phyloP scores from a whole-genome alignment of 1,284 basidiomycete genomes.

The Tilletia horrida region DNA sequence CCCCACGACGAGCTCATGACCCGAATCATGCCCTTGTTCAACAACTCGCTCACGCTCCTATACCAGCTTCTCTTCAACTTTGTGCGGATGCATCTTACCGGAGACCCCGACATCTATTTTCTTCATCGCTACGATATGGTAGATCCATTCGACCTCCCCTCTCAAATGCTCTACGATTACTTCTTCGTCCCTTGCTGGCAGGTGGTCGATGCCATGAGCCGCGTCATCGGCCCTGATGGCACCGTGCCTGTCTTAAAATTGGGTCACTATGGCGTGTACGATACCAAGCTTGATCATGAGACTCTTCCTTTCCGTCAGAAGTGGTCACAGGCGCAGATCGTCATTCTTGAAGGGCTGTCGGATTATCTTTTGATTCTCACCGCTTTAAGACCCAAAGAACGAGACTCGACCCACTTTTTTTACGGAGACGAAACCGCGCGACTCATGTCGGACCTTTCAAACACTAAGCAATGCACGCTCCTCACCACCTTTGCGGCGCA shows the following conservation, averaged over 20 bases:
- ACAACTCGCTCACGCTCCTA: background rate
- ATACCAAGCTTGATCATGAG: background rate
- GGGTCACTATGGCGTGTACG: background rate
- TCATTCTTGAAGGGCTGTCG: background rate
- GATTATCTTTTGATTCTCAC: background rate
- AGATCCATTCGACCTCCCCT: background rate
- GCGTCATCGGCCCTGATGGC: background rate
- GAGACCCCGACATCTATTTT: background rate
- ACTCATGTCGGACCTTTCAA: background rate
- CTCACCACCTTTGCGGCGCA: background rate
- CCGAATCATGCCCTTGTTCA: background rate
- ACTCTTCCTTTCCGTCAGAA: background rate
- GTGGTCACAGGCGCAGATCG: background rate
- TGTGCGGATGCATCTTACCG: background rate
- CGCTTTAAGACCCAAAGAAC: background rate
- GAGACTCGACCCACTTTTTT: background rate
- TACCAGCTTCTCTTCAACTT: background rate
- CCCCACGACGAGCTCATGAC: background rate
- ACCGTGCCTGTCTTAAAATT: background rate
- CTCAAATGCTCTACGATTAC: background rate
- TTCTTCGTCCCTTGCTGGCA: conserved; percentile 1
- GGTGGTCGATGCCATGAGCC: background rate
- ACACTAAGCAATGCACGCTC: background rate
- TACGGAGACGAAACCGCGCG: background rate
- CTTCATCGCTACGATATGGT: background rate